Evolutionary conservation across 2,329 filamentous ascomycete genomes (phyloP), one percentile per base, ranked within the genome.

Genomic region (Juglanconis oblonga): DNA sequence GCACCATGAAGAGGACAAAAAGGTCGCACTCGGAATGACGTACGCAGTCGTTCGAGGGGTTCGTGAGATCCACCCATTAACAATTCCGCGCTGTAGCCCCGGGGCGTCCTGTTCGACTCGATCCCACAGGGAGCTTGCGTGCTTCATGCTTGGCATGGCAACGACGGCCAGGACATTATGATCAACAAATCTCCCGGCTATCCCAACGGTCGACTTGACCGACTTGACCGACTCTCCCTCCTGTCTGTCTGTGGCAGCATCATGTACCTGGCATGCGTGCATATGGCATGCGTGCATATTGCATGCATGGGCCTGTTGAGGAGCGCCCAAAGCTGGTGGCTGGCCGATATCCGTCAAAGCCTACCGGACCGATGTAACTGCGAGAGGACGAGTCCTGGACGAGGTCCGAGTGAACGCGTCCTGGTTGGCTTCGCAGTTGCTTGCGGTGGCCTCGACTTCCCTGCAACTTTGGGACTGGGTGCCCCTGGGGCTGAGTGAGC

Each of bases 141-240:
- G 52, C 52, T 55, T 33, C n/a, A 5, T 11, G 52, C 40, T 17
- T 7, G 40, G 42, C 52, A 55, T 55, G 52, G 17, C 52, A 55
- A 36, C 42, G 32, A 47, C 42, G 31, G 5, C 31, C n/a, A n/a
- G 13, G 17, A 42, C 17, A 53, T 53, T 8, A 53, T 14, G 52
- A 55, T 55, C n/a, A 38, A 29, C 52, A 55, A 24, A 29, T 3
- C 17, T 4, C 44, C 9, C 11, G 14, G 8, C 4, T 4, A 47
- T 47, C 44, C 44, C 44, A 29, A 4, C 38, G n/a, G 1, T 4
- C 2, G n/a, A 4, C 38, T 42, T 42, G 38, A 42, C 38, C 2
- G n/a, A 4, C 38, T 42, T 42, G 38, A 42, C 38, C 38, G 38
- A 10, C 10, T 42, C 38, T 42, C 38, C 35, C 17, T 29, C n/a